Percentiles rank a stretch among this genome's conserved stretches.
These are phyloP conservation scores for Themeda triandra DNA, from an alignment of 176 grass and related monocot species.

Conservation along the genomic window DNA sequence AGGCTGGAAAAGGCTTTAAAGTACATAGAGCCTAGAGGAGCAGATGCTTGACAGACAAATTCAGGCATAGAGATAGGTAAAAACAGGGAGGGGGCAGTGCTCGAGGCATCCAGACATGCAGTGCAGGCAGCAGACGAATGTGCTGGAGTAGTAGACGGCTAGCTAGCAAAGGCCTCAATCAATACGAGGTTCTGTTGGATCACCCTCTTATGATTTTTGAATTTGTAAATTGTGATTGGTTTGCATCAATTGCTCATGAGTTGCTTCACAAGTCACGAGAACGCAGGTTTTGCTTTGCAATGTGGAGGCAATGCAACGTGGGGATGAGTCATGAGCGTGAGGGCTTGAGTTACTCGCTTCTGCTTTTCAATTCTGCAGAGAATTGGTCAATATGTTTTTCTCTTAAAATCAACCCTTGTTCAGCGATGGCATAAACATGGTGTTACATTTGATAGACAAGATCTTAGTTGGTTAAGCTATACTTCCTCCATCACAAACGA, in stretches of 20 bases:
- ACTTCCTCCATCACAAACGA: no score
- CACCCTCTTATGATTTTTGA: not conserved
- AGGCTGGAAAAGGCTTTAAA: constrained; percentile 12
- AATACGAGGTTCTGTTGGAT: constrained; percentile 5
- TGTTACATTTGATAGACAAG: not conserved
- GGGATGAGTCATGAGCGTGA: not conserved
- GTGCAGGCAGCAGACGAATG: constrained; percentile 14
- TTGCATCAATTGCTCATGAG: not conserved
- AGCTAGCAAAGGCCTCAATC: not conserved
- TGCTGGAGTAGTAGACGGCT: not conserved
- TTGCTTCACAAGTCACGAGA: not conserved
- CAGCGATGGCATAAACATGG: not conserved
- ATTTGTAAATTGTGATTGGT: not conserved
- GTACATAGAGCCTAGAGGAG: constrained; percentile 37
- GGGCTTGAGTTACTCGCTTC: not conserved
- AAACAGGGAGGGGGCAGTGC: not conserved
- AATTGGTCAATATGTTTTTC: not conserved
- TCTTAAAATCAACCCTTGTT: not conserved
- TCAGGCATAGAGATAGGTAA: constrained; percentile 5
- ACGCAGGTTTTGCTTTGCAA: not conserved
- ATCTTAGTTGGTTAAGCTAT: not conserved
- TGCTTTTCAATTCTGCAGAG: not conserved
- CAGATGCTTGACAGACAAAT: not conserved
- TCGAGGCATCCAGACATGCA: not conserved
- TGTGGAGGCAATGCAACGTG: not conserved